Percentiles rank a stretch among this genome's conserved stretches.
These are phyloP conservation scores for Glebionis coronaria DNA, from an alignment of 129 eudicot genomes.

Conservation along the genomic window DNA sequence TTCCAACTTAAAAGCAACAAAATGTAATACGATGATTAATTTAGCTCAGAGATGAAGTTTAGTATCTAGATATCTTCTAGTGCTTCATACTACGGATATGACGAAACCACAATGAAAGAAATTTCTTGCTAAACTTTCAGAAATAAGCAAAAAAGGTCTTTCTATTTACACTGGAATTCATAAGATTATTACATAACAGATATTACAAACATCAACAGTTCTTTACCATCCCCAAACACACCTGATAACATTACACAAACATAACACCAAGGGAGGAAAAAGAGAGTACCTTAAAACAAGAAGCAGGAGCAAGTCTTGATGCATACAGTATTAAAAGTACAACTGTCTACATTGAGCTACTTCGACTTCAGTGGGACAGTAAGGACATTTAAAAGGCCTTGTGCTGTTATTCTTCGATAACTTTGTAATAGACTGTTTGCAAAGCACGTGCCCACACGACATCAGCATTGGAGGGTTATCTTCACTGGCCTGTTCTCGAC, in stretches of 20 bases:
- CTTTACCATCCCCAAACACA: conserved; percentile 23
- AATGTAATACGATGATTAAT: too few relatives aligned
- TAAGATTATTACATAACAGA: conserved; percentile 16
- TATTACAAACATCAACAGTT: conserved; percentile 5
- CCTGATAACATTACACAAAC: conserved; percentile 17
- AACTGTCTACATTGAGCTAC: conserved; percentile 61
- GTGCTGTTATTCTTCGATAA: conserved; percentile 80
- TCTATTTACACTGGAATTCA: conserved; percentile 21
- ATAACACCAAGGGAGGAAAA: conserved; percentile 2
- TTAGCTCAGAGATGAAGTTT: too few relatives aligned
- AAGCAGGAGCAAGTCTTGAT: background rate
- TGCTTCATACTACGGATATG: too few relatives aligned
- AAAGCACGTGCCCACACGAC: conserved; percentile 90
- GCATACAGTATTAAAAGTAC: conserved; percentile 44
- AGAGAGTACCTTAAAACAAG: conserved; percentile 7
- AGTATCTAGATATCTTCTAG: too few relatives aligned
- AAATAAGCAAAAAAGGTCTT: conserved; percentile 18
- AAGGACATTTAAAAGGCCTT: conserved; percentile 80
- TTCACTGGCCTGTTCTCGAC: conserved; percentile 89
- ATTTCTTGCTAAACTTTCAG: background rate
- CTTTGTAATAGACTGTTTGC: conserved; percentile 79
- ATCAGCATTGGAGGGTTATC: conserved; percentile 94
- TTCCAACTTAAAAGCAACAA: too few relatives aligned
- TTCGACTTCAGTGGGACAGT: conserved; percentile 72
- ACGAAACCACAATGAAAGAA: too few relatives aligned